Percentiles rank a stretch among this genome's conserved stretches.
Conservation (phyloP, 2,329 filamentous ascomycete genomes). For the Epichloe sibirici region DNA sequence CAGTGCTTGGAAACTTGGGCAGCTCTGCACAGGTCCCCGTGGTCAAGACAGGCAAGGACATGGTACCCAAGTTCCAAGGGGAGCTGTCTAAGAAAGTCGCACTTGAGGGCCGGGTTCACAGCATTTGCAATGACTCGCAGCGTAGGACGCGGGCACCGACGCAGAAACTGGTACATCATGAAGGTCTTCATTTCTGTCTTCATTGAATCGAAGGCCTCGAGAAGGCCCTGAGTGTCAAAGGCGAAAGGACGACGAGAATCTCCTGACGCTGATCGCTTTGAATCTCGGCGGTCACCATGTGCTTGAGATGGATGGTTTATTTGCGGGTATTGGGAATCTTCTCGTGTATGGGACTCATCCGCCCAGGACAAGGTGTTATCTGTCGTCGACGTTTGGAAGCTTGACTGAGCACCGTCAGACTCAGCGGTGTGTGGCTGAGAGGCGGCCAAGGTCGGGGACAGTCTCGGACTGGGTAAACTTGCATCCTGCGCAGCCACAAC, state of each 20-base stretch:
- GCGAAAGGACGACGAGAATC: conserved; percentile 25
- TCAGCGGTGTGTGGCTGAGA: conserved; percentile 38
- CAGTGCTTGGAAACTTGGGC: conserved; percentile 91
- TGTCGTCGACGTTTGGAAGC: conserved; percentile 19
- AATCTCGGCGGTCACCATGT: conserved; percentile 12
- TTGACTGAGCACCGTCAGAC: conserved; percentile 24
- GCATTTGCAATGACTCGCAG: conserved; percentile 80
- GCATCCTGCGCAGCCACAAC: conserved; percentile 71
- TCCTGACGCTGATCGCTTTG: not conserved
- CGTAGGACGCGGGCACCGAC: conserved; percentile 76
- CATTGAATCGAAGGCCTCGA: conserved; percentile 85
- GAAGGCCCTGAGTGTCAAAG: conserved; percentile 72
- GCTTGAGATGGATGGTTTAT: not conserved
- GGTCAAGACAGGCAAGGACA: conserved; percentile 75
- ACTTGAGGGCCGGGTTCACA: conserved; percentile 89
- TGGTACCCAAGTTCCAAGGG: conserved; percentile 81
- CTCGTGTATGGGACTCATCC: conserved; percentile 30
- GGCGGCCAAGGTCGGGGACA: conserved; percentile 83
- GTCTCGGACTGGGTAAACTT: conserved; percentile 83
- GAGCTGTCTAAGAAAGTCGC: conserved; percentile 76
- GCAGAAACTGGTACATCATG: conserved; percentile 91
- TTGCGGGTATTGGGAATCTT: conserved; percentile 13
- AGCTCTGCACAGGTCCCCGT: conserved; percentile 74
- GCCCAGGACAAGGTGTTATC: conserved; percentile 20
- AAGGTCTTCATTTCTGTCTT: conserved; percentile 87